phyloP scores from a whole-genome alignment of 306 rosid species.

The Cucumis cinereus region DNA sequence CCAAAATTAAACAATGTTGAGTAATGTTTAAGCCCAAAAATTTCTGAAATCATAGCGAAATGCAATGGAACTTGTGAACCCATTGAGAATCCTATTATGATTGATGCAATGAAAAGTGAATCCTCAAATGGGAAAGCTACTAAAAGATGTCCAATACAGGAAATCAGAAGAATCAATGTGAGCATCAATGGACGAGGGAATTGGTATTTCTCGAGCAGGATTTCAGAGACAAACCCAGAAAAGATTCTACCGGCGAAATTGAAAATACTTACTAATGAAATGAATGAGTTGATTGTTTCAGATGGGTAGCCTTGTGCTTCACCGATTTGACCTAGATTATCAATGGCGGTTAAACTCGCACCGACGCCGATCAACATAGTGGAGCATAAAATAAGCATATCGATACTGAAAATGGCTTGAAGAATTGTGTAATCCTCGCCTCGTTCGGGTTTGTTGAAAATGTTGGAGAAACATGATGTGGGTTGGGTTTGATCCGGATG shows the following conservation, averaged over 20 bases:
- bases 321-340: constrained; percentile 30
- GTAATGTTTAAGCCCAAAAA: constrained; percentile 2
- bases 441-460: constrained; percentile 18
- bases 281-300: neutral
- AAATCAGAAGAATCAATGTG: constrained; percentile 6
- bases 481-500: neutral
- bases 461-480: neutral
- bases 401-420: constrained; percentile 13
- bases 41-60: constrained; percentile 1
- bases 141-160: constrained; percentile 12
- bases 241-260: constrained; percentile 21
- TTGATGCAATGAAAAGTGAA: constrained; percentile 15
- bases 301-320: constrained; percentile 19
- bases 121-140: constrained; percentile 19
- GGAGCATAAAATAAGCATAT: neutral
- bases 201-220: constrained; percentile 9
- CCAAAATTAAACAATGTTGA: neutral
- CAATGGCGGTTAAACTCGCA: constrained; percentile 17
- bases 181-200: constrained; percentile 21
- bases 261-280: constrained; percentile 23
- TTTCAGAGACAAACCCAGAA: constrained; percentile 18
- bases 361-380: constrained; percentile 12
- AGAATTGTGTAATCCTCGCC: constrained; percentile 24
- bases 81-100: constrained; percentile 7
- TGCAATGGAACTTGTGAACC: constrained; percentile 22